Conservation (phyloP, 306 rosid species). For the Styphnolobium japonicum region DNA sequence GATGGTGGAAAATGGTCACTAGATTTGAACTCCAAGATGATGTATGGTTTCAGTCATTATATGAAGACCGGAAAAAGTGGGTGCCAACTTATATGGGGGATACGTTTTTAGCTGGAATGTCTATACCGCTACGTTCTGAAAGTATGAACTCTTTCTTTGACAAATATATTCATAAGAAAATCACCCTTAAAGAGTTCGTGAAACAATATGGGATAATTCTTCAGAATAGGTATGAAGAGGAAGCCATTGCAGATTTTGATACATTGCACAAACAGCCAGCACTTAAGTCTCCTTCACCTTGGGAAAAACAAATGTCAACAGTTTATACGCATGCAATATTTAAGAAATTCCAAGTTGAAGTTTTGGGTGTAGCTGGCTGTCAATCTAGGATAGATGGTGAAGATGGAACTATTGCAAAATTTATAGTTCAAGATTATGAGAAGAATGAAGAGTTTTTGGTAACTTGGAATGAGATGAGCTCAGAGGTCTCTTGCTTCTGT, state of each 20-base stretch:
- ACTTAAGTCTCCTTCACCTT: constrained; percentile 90
- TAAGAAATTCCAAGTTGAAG: constrained; percentile 88
- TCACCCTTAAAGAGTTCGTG: constrained; percentile 79
- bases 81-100: constrained; percentile 77
- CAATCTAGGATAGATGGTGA: constrained; percentile 69
- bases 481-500: constrained; percentile 84
- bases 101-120: constrained; percentile 81
- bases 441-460: constrained; percentile 69
- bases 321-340: constrained; percentile 84
- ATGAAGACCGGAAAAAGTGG: constrained; percentile 84
- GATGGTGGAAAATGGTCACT: constrained; percentile 88
- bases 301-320: constrained; percentile 95
- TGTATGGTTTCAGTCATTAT: constrained; percentile 63
- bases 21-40: constrained; percentile 82
- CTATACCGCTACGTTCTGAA: constrained; percentile 75
- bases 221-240: constrained; percentile 85
- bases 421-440: constrained; percentile 83
- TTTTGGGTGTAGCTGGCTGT: constrained; percentile 90
- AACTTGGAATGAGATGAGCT: constrained; percentile 62
- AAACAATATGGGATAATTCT: constrained; percentile 81
- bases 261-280: constrained; percentile 95
- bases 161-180: constrained; percentile 85
- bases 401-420: constrained; percentile 57
- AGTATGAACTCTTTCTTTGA: constrained; percentile 87
- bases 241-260: constrained; percentile 89